Conservation (phyloP, 129 eudicot genomes). For the Flaveria brownii region DNA sequence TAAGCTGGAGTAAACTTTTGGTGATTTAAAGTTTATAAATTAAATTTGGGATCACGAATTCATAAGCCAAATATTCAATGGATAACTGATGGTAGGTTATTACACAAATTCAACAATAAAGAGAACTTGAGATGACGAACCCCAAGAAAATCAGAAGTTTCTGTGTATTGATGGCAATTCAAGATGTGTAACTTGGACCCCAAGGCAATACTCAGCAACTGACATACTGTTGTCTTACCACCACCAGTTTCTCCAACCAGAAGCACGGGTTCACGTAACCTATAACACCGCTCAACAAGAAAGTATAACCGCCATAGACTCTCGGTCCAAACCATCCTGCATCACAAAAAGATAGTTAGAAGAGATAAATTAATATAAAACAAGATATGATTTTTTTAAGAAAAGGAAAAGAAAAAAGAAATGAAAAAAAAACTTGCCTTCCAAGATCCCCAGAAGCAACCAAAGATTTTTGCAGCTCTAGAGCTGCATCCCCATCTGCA, state of each 20-base stretch:
- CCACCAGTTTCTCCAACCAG: slow-evolving; percentile 99
- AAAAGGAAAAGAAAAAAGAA: background rate
- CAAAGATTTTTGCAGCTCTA: slow-evolving; percentile 22
- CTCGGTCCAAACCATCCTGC: slow-evolving; percentile 82
- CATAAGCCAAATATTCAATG: background rate
- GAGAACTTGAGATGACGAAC: slow-evolving; percentile 42
- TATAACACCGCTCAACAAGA: slow-evolving; percentile 84
- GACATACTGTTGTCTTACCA: slow-evolving; percentile 95
- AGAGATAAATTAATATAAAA: background rate
- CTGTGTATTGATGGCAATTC: slow-evolving; percentile 98
- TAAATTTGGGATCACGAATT: background rate
- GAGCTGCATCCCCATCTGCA: slow-evolving; percentile 30
- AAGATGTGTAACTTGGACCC: slow-evolving; percentile 74
- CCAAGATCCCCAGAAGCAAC: slow-evolving; percentile 41
- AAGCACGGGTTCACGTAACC: slow-evolving; percentile 92
- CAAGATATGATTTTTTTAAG: background rate
- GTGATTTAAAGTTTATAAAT: background rate
- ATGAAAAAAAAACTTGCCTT: slow-evolving; percentile 35
- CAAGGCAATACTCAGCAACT: slow-evolving; percentile 71
- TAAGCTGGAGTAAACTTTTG: background rate
- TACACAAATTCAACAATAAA: background rate
- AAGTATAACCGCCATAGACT: slow-evolving; percentile 83
- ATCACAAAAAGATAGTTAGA: slow-evolving; percentile 12
- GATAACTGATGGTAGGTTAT: background rate
- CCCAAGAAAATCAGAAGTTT: slow-evolving; percentile 99